A percentile compares a stretch with the other conserved stretches of the same genome.
Evolutionary conservation across 176 grass and related monocot species (phyloP).

Genomic region (Ensete ventricosum): DNA sequence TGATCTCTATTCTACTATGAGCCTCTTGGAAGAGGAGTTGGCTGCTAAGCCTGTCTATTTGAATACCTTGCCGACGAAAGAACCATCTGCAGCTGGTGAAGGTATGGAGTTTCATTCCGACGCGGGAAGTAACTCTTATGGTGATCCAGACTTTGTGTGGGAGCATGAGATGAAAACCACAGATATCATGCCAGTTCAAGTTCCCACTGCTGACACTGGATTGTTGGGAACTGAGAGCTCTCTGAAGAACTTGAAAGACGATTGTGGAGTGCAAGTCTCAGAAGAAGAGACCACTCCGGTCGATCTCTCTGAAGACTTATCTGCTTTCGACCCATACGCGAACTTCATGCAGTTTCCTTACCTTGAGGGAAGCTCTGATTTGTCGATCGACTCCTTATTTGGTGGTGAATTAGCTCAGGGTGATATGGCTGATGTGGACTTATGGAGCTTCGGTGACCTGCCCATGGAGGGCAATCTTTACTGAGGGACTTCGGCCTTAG

Average conservation of each 20-base stretch:
- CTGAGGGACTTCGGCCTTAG: conserved; percentile 1
- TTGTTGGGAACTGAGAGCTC: conserved; percentile 7
- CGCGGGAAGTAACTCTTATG: conserved; percentile 23
- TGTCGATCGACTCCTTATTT: conserved; percentile 33
- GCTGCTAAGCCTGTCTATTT: conserved; percentile 12
- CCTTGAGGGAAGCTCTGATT: conserved; percentile 14
- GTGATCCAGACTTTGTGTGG: conserved; percentile 13
- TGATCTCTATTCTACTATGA: not conserved
- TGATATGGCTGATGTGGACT: conserved; percentile 16
- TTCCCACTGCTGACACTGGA: not conserved
- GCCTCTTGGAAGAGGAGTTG: conserved; percentile 5
- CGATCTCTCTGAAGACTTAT: conserved; percentile 18
- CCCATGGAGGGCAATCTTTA: conserved; percentile 27
- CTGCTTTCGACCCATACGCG: conserved; percentile 28
- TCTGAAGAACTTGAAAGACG: conserved; percentile 23
- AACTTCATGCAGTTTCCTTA: conserved; percentile 26
- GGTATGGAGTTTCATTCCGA: conserved; percentile 15
- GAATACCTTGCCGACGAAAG: not conserved
- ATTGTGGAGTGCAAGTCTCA: conserved; percentile 7
- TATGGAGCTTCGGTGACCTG: conserved; percentile 46
- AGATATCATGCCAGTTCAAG: conserved; percentile 23
- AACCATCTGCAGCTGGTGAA: conserved; percentile 11
- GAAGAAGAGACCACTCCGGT: conserved; percentile 18
- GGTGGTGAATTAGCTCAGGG: conserved; percentile 28
- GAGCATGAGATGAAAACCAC: conserved; percentile 27